phyloP scores from a whole-genome alignment of 352 stramenopile genomes.

The Phytophthora tentaculata region DNA sequence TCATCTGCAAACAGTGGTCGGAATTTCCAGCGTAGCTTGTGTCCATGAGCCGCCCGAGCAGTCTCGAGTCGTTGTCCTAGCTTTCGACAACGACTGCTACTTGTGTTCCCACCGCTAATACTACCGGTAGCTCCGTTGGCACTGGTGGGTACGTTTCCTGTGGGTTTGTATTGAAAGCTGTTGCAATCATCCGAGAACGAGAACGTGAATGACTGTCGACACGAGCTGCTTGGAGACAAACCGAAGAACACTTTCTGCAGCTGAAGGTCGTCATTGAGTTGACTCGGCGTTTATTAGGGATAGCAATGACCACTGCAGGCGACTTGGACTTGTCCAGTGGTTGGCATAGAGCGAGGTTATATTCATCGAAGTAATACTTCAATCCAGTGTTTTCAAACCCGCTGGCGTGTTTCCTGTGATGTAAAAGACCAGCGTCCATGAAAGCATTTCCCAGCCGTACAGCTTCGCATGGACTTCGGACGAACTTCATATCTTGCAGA shows the following conservation, averaged over 20 bases:
- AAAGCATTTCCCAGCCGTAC: slow-evolving; percentile 51
- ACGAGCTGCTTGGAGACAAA: neutral
- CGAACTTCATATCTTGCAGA: slow-evolving; percentile 35
- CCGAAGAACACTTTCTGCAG: slow-evolving; percentile 12
- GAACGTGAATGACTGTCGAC: slow-evolving; percentile 5
- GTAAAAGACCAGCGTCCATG: slow-evolving; percentile 56
- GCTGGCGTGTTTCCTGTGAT: slow-evolving; percentile 50
- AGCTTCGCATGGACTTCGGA: slow-evolving; percentile 40
- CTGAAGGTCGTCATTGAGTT: slow-evolving; percentile 19
- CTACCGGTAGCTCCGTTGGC: slow-evolving; percentile 6
- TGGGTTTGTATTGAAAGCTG: slow-evolving; percentile 27
- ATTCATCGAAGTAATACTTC: slow-evolving; percentile 54
- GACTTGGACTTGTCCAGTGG: slow-evolving; percentile 11
- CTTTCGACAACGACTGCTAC: slow-evolving; percentile 42
- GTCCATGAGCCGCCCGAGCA: slow-evolving; percentile 22
- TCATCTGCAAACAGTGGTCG: slow-evolving; percentile 32
- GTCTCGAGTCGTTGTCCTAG: slow-evolving; percentile 46
- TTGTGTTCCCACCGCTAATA: slow-evolving; percentile 1
- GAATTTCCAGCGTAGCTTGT: slow-evolving; percentile 42
- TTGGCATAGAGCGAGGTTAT: slow-evolving; percentile 42
- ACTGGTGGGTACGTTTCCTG: slow-evolving; percentile 11
- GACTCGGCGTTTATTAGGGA: neutral
- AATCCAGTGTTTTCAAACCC: slow-evolving; percentile 38
- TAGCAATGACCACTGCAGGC: slow-evolving; percentile 6
- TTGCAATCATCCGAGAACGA: slow-evolving; percentile 23